phyloP scores from a whole-genome alignment of 148 eudicot genomes.

The Rhododendron williamsianum region DNA sequence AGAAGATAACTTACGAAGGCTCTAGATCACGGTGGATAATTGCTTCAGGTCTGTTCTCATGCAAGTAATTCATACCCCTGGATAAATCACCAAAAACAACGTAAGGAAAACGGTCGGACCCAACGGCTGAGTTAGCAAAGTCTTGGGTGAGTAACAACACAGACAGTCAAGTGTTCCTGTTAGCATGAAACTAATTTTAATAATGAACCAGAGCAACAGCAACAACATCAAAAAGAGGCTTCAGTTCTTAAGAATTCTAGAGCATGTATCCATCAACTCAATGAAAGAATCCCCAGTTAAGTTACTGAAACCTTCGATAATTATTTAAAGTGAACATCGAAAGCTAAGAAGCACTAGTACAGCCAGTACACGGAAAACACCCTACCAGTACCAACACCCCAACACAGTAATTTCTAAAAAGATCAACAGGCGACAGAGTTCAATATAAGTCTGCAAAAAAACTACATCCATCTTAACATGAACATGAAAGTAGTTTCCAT shows the following conservation, averaged over 20 bases:
- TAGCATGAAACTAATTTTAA: neutral
- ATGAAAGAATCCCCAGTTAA: neutral
- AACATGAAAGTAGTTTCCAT: neutral
- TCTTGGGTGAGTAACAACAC: neutral
- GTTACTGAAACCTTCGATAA: neutral
- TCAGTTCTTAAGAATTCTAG: neutral
- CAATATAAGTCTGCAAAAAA: neutral
- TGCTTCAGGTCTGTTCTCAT: constrained; percentile 83
- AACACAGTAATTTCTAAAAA: neutral
- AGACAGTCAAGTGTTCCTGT: neutral
- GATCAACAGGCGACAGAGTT: neutral
- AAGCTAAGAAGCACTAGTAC: neutral
- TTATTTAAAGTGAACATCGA: neutral
- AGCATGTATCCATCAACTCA: neutral
- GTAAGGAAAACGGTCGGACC: neutral
- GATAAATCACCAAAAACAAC: constrained; percentile 17
- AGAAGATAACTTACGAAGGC: constrained; percentile 76
- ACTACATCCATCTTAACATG: neutral
- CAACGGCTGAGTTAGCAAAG: neutral
- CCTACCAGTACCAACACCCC: neutral
- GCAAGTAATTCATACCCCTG: constrained; percentile 98
- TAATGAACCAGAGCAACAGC: neutral
- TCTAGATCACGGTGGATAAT: constrained; percentile 94
- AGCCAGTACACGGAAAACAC: neutral
- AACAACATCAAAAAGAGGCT: neutral